phyloP scores from a whole-genome alignment of 2,329 filamentous ascomycete species.

The Hypoxylon sp. region DNA sequence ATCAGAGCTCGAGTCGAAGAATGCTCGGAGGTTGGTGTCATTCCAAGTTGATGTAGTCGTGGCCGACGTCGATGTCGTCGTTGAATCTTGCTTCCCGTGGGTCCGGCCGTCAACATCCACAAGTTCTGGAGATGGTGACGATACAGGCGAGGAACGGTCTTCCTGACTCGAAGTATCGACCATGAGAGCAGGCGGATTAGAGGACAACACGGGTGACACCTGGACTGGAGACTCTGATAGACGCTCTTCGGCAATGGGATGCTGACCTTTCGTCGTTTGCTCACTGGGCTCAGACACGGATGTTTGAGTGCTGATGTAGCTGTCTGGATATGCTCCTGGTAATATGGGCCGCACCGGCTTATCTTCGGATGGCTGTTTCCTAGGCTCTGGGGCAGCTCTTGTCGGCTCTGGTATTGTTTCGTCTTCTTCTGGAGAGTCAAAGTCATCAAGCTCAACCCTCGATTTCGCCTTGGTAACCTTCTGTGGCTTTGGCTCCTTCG shows the following conservation, averaged over 20 bases:
- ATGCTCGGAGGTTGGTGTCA: slow-evolving; percentile 85
- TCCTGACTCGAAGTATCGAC: slow-evolving; percentile 80
- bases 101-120: slow-evolving; percentile 64
- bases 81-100: slow-evolving; percentile 63
- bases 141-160: slow-evolving; percentile 72
- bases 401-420: slow-evolving; percentile 53
- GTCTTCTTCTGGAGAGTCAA: slow-evolving; percentile 71
- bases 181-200: slow-evolving; percentile 76
- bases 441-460: slow-evolving; percentile 78
- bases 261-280: slow-evolving; percentile 49
- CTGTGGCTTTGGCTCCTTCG: slow-evolving; percentile 63
- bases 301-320: slow-evolving; percentile 55
- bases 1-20: slow-evolving; percentile 90
- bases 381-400: slow-evolving; percentile 50
- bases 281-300: slow-evolving; percentile 54
- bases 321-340: slow-evolving; percentile 61
- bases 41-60: slow-evolving; percentile 81
- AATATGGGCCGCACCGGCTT: slow-evolving; percentile 54
- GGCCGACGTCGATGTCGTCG: slow-evolving; percentile 69
- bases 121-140: slow-evolving; percentile 75
- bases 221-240: slow-evolving; percentile 78
- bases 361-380: slow-evolving; percentile 47
- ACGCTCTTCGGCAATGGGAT: slow-evolving; percentile 59
- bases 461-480: slow-evolving; percentile 72
- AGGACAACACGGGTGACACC: slow-evolving; percentile 69